A percentile compares a stretch with the other conserved stretches of the same genome.
These are phyloP conservation scores for Ormosia semicastrata DNA, from an alignment of 306 rosid species.

Conservation along the genomic window DNA sequence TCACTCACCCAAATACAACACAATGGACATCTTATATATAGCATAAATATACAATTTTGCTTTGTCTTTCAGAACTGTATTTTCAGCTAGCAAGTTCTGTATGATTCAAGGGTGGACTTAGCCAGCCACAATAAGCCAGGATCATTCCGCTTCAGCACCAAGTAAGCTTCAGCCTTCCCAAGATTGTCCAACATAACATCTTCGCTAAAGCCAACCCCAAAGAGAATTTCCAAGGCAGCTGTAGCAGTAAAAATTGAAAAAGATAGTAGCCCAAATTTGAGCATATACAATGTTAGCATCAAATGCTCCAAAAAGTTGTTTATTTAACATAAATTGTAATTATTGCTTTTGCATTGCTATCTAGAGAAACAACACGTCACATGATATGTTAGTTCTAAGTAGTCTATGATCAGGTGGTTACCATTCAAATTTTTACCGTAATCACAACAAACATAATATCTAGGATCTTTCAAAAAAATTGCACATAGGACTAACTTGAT, in stretches of 20 bases:
- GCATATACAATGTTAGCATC: conserved; percentile 1
- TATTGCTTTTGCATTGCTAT: neutral
- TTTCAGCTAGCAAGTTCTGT: conserved; percentile 36
- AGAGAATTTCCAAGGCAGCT: conserved; percentile 87
- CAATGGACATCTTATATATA: neutral
- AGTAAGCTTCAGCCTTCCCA: conserved; percentile 70
- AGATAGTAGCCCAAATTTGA: neutral
- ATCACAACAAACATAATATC: conserved; percentile 12
- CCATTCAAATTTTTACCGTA: neutral
- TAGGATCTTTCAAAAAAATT: neutral
- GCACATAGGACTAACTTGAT: neutral
- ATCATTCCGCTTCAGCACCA: conserved; percentile 87
- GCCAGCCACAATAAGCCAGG: conserved; percentile 96
- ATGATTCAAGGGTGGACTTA: conserved; percentile 76
- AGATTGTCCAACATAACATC: conserved; percentile 57
- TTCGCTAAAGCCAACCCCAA: conserved; percentile 71
- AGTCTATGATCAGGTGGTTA: neutral
- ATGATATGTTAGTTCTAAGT: neutral
- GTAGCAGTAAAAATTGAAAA: conserved; percentile 14
- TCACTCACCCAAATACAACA: neutral
- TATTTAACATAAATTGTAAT: neutral
- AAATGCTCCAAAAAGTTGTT: neutral
- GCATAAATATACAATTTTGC: neutral
- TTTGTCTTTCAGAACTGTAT: neutral
- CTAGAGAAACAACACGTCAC: neutral